phyloP scores from a whole-genome alignment of 1,284 basidiomycete genomes.

The Athelia psychrophila region DNA sequence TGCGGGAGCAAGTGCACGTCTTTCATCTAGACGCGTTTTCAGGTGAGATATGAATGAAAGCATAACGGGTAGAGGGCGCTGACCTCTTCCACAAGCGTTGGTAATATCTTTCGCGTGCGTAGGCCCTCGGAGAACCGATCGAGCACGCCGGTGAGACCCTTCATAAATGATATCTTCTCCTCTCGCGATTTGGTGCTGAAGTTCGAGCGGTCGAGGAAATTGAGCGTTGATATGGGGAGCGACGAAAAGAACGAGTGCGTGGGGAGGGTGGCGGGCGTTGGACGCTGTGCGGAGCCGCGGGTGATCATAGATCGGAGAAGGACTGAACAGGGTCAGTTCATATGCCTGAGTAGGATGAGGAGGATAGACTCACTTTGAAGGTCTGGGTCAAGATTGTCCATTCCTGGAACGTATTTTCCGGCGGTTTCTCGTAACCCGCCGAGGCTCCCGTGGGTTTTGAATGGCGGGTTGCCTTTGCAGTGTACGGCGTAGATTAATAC shows the following conservation, averaged over 20 bases:
- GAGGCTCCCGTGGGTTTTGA: conserved; percentile 84
- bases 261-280: conserved; percentile 78
- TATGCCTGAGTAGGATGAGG: conserved; percentile 1
- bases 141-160: conserved; percentile 82
- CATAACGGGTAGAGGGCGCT: conserved; percentile 14
- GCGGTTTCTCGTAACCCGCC: conserved; percentile 79
- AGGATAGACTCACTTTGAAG: conserved; percentile 52
- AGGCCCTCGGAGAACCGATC: conserved; percentile 88
- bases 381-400: conserved; percentile 64
- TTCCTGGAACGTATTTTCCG: conserved; percentile 59
- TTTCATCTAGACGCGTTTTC: conserved; percentile 73
- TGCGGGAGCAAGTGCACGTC: conserved; percentile 90
- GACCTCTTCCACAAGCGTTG: conserved; percentile 91
- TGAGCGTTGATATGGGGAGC: conserved; percentile 94
- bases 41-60: conserved; percentile 2
- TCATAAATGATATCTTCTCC: conserved; percentile 96
- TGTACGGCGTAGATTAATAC: conserved; percentile 90
- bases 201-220: conserved; percentile 93
- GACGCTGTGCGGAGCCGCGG: conserved; percentile 68
- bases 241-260: conserved; percentile 92
- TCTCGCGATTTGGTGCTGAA: conserved; percentile 94
- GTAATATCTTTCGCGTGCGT: conserved; percentile 88
- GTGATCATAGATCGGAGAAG: conserved; percentile 80
- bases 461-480: conserved; percentile 85
- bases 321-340: conserved; percentile 40